Evolutionary conservation across 2,329 filamentous ascomycete species (phyloP).

Genomic region (Reticulascus tulasneorum): DNA sequence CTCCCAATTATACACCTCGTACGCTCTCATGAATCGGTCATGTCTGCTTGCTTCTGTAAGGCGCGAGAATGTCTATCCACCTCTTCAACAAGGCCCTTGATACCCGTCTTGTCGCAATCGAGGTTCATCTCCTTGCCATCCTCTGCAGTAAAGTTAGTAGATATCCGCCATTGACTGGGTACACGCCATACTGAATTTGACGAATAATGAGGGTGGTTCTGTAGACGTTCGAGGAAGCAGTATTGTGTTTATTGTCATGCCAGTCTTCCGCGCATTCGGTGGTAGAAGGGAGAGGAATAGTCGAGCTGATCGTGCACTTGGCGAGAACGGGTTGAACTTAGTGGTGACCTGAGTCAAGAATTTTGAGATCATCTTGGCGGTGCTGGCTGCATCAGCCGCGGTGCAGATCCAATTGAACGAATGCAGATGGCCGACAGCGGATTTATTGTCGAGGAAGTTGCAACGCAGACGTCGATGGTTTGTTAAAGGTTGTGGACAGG

Average conservation of each 20-base stretch:
- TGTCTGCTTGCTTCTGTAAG: conserved; percentile 77
- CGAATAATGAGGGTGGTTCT: conserved; percentile 62
- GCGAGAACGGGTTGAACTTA: conserved; percentile 88
- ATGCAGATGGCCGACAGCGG: no score
- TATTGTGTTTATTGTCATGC: conserved; percentile 74
- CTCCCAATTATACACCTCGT: no score
- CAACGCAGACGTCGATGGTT: not conserved
- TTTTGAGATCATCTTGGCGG: conserved; percentile 69
- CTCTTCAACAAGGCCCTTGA: conserved; percentile 83
- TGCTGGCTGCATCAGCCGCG: not conserved
- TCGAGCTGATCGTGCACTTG: conserved; percentile 74
- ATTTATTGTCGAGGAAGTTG: no score
- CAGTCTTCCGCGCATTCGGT: conserved; percentile 66
- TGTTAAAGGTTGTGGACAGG: no score
- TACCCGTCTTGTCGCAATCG: conserved; percentile 74
- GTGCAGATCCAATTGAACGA: no score
- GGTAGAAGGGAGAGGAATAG: conserved; percentile 85
- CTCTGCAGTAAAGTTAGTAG: conserved; percentile 47
- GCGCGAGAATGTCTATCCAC: conserved; percentile 83
- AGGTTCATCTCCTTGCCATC: conserved; percentile 89
- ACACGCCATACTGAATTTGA: conserved; percentile 75
- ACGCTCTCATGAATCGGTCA: conserved; percentile 42
- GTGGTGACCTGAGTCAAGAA: conserved; percentile 82
- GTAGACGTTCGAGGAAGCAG: conserved; percentile 68
- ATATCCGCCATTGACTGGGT: not conserved